Conservation (phyloP, 1,284 basidiomycete genomes). For the Boletus semigastroideus region DNA sequence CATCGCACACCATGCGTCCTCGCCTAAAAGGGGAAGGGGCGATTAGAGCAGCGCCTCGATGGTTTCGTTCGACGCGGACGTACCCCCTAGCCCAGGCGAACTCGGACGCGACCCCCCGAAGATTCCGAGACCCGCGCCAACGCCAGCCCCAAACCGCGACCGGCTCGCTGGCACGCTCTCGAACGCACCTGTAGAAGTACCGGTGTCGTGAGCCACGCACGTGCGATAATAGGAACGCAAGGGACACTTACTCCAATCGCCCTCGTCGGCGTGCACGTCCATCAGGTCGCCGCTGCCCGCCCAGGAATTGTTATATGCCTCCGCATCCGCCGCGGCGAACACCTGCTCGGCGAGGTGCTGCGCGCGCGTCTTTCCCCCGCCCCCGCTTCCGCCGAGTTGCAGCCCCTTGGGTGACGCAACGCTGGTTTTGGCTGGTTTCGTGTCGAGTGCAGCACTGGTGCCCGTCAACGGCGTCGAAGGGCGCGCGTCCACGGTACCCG, state of each 20-base stretch:
- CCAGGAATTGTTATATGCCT: conserved; percentile 54
- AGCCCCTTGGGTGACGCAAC: conserved; percentile 51
- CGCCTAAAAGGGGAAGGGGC: neutral
- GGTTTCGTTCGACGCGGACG: neutral
- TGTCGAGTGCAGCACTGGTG: conserved; percentile 2
- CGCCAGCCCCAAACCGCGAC: conserved; percentile 28
- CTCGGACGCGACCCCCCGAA: conserved; percentile 17
- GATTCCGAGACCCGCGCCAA: conserved; percentile 17
- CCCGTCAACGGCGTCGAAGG: conserved; percentile 37
- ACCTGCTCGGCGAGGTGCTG: conserved; percentile 59
- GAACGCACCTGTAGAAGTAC: conserved; percentile 63
- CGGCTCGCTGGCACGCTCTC: conserved; percentile 58
- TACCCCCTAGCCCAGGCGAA: conserved; percentile 21
- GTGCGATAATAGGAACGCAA: neutral
- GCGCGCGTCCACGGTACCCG: conserved; percentile 38
- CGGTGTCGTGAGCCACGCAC: neutral
- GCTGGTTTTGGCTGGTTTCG: conserved; percentile 4
- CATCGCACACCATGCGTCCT: conserved; percentile 29
- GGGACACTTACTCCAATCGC: conserved; percentile 79
- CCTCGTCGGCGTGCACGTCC: conserved; percentile 87
- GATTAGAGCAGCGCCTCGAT: no score
- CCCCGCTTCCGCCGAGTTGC: conserved; percentile 65
- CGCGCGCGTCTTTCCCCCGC: conserved; percentile 39
- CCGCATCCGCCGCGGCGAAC: conserved; percentile 45
- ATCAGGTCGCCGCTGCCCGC: conserved; percentile 82